Percentiles rank a stretch among this genome's conserved stretches.
Evolutionary conservation across 2,329 filamentous ascomycete species (phyloP).

Genomic region (Erysiphe pulchra): DNA sequence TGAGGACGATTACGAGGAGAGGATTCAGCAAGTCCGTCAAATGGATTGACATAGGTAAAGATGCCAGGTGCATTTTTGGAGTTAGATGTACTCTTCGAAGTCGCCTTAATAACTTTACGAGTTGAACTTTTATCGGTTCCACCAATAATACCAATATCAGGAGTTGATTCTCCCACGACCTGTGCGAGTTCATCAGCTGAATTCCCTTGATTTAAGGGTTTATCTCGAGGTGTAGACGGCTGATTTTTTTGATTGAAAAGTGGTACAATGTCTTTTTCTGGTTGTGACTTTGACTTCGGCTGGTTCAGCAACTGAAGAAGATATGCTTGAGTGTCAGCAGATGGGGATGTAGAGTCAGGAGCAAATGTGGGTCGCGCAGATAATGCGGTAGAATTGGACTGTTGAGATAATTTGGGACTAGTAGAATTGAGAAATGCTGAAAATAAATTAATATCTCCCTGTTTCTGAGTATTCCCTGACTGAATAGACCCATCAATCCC

Average conservation of each 20-base stretch:
- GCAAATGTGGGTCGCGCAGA: slow-evolving; percentile 3
- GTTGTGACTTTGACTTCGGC: slow-evolving; percentile 35
- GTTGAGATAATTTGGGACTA: slow-evolving; percentile 8
- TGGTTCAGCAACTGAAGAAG: slow-evolving; percentile 67
- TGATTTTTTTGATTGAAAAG: slow-evolving; percentile 8
- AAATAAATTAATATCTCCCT: slow-evolving; percentile 10
- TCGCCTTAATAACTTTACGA: slow-evolving; percentile 7
- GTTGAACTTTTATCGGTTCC: slow-evolving; percentile 5
- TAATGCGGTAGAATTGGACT: slow-evolving; percentile 7
- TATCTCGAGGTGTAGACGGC: slow-evolving; percentile 16
- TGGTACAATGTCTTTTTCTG: slow-evolving; percentile 15
- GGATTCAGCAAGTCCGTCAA: slow-evolving; percentile 40
- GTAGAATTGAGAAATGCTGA: slow-evolving; percentile 11
- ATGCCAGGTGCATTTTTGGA: slow-evolving; percentile 13
- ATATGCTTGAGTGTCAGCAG: slow-evolving; percentile 56
- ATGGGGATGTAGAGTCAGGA: slow-evolving; percentile 19
- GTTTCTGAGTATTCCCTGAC: slow-evolving; percentile 4
- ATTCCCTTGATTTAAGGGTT: slow-evolving; percentile 13
- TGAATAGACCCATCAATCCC: slow-evolving; percentile 6
- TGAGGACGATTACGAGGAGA: slow-evolving; percentile 33
- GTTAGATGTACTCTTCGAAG: slow-evolving; percentile 2
- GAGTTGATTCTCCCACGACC: slow-evolving; percentile 18
- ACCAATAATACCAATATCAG: slow-evolving; percentile 15
- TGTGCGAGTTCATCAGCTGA: slow-evolving; percentile 16
- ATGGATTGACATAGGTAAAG: slow-evolving; percentile 49